Conservation (phyloP, 2,329 filamentous ascomycete genomes). For the Colletotrichum phormii region DNA sequence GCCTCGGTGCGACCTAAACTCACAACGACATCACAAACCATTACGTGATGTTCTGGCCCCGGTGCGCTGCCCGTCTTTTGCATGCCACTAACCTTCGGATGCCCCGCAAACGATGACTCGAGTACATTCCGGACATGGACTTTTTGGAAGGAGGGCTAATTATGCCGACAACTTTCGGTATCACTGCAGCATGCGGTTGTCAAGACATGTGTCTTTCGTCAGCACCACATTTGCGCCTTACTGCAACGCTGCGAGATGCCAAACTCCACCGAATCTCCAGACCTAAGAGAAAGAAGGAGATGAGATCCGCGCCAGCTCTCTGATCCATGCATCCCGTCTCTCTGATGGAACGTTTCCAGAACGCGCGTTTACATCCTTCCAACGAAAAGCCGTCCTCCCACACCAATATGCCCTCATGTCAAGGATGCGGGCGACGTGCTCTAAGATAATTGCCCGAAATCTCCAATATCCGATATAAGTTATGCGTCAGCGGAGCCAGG, state of each 20-base stretch:
- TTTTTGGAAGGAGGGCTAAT: not conserved
- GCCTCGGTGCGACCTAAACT: not conserved
- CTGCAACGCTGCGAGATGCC: not conserved
- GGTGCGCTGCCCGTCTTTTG: not conserved
- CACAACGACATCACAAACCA: not conserved
- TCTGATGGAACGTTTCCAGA: not conserved
- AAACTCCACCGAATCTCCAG: not conserved
- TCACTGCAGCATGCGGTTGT: not conserved
- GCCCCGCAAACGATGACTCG: not conserved
- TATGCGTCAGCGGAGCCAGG: not conserved
- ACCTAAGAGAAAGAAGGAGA: not conserved
- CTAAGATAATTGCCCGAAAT: not conserved
- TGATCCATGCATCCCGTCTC: not conserved
- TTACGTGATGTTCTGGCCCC: not conserved
- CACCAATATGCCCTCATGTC: not conserved
- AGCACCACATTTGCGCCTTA: not conserved
- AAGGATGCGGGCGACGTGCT: not conserved
- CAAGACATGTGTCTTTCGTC: not conserved
- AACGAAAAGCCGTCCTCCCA: not conserved
- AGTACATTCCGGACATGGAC: not conserved
- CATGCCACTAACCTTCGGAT: not conserved
- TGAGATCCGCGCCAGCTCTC: not conserved
- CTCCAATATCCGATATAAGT: not conserved
- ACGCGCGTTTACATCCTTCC: not conserved
- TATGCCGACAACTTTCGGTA: not conserved